Evolutionary conservation across 148 eudicot species (phyloP).

Genomic region (Chenopodium album): DNA sequence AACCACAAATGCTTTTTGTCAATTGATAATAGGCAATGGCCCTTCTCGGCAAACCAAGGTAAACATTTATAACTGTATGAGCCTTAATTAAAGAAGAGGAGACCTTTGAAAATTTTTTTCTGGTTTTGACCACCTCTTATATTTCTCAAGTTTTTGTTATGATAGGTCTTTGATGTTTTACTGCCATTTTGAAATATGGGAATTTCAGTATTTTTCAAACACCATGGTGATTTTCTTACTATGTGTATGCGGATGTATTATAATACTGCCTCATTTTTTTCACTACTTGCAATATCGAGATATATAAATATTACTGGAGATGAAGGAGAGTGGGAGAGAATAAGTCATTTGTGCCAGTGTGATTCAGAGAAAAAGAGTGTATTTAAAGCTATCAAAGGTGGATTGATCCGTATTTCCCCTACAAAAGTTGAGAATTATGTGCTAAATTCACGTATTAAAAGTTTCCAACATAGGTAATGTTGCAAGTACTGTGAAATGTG

Average conservation of each 20-base stretch:
- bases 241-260: background rate
- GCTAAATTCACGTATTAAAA: too few relatives aligned
- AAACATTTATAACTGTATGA: slow-evolving; percentile 7
- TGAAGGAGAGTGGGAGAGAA: too few relatives aligned
- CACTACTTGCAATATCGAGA: too few relatives aligned
- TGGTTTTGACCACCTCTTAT: background rate
- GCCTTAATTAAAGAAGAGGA: background rate
- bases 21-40: slow-evolving; percentile 65
- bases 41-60: slow-evolving; percentile 81
- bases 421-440: too few relatives aligned
- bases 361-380: too few relatives aligned
- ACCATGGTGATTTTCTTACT: background rate
- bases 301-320: too few relatives aligned
- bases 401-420: too few relatives aligned
- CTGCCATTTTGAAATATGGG: background rate
- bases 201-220: background rate
- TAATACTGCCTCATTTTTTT: too few relatives aligned
- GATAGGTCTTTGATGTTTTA: background rate
- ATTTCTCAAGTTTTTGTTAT: background rate
- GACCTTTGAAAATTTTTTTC: background rate
- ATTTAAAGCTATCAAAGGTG: too few relatives aligned
- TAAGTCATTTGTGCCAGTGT: too few relatives aligned
- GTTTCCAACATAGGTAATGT: too few relatives aligned
- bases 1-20: slow-evolving; percentile 75
- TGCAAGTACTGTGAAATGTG: too few relatives aligned